phyloP scores from a whole-genome alignment of 1,284 basidiomycete genomes.

The Irpex sp. region DNA sequence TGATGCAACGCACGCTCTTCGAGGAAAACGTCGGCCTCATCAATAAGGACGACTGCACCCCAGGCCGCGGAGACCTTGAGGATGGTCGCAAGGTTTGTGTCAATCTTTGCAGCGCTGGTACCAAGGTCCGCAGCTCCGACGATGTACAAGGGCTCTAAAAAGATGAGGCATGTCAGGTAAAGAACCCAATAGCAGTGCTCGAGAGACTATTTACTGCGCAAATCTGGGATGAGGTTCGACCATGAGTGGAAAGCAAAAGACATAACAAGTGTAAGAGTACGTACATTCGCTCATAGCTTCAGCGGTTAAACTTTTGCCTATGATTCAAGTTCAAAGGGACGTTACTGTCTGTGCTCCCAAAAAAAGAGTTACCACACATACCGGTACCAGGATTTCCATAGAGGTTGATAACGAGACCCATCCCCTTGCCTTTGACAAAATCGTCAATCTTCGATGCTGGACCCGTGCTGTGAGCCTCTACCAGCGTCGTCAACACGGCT shows the following conservation, averaged over 20 bases:
- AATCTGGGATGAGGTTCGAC: slow-evolving; percentile 12
- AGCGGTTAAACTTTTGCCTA: slow-evolving; percentile 46
- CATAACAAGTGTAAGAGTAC: slow-evolving; percentile 1
- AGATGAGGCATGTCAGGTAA: slow-evolving; percentile 40
- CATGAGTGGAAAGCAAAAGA: not conserved
- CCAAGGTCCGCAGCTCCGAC: slow-evolving; percentile 62
- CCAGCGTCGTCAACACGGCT: slow-evolving; percentile 50
- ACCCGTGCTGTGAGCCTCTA: slow-evolving; percentile 51
- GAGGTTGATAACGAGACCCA: slow-evolving; percentile 57
- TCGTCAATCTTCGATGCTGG: slow-evolving; percentile 47
- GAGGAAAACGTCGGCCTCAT: slow-evolving; percentile 55
- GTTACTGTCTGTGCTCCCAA: not conserved
- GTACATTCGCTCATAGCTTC: slow-evolving; percentile 45
- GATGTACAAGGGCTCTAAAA: slow-evolving; percentile 44
- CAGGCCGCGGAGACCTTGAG: slow-evolving; percentile 52
- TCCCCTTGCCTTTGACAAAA: slow-evolving; percentile 60
- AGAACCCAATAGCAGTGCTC: slow-evolving; percentile 22
- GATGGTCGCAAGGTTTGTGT: slow-evolving; percentile 22
- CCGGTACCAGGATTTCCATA: slow-evolving; percentile 59
- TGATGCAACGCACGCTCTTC: slow-evolving; percentile 60
- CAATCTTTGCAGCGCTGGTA: slow-evolving; percentile 38
- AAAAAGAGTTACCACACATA: not conserved
- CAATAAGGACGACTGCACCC: slow-evolving; percentile 63
- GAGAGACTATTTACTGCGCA: slow-evolving; percentile 21
- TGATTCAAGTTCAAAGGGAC: not conserved